phyloP scores from a whole-genome alignment of 2,329 filamentous ascomycete species.

The Sphaerostilbella broomeana region DNA sequence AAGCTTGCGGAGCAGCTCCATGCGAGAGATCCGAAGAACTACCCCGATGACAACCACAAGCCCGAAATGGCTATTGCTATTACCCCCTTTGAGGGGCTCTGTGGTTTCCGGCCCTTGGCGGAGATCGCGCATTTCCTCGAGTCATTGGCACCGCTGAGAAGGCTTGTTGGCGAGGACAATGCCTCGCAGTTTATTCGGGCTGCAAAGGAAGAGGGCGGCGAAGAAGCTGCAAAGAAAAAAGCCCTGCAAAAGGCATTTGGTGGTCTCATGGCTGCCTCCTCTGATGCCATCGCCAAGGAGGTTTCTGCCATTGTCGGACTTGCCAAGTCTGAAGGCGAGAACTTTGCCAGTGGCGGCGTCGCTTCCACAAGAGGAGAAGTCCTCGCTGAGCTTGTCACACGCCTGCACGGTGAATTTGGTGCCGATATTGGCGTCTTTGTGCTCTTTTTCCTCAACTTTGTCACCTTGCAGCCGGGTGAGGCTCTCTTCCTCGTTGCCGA shows the following conservation, averaged over 20 bases:
- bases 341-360: slow-evolving; percentile 70
- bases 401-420: slow-evolving; percentile 79
- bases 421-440: slow-evolving; percentile 90
- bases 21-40: slow-evolving; percentile 81
- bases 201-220: slow-evolving; percentile 33
- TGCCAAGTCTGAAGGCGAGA: slow-evolving; percentile 59
- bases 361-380: slow-evolving; percentile 61
- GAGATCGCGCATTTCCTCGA: slow-evolving; percentile 84
- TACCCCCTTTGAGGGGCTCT: slow-evolving; percentile 91
- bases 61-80: slow-evolving; percentile 99
- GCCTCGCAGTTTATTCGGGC: slow-evolving; percentile 50
- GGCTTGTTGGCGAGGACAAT: slow-evolving; percentile 59
- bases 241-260: slow-evolving; percentile 70
- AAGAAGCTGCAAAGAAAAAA: slow-evolving; percentile 63
- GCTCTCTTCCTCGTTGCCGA: slow-evolving; percentile 95
- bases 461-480: slow-evolving; percentile 80
- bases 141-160: slow-evolving; percentile 48
- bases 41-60: slow-evolving; percentile 99
- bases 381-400: slow-evolving; percentile 68
- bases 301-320: slow-evolving; percentile 63
- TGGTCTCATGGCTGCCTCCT: slow-evolving; percentile 70
- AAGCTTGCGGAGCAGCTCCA: slow-evolving; percentile 82
- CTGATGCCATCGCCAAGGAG: slow-evolving; percentile 48
- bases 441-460: slow-evolving; percentile 94
- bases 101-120: slow-evolving; percentile 80